Conservation (phyloP, 768 basidiomycete genomes). For the Russula abietina region DNA sequence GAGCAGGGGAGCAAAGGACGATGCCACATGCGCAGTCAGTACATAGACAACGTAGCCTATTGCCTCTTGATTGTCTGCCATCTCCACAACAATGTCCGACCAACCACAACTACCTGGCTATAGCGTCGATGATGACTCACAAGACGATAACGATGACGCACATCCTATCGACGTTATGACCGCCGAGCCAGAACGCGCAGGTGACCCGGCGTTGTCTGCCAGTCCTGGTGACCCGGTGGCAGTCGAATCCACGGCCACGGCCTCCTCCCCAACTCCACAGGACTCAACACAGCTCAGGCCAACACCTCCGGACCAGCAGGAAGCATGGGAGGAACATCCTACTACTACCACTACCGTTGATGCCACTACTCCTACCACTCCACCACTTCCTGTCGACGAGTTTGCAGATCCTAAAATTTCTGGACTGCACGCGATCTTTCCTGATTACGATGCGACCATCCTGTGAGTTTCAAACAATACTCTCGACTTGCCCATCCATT, state of each 20-base stretch:
- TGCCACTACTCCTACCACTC: background rate
- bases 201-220: background rate
- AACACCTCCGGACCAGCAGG: background rate
- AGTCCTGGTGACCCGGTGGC: background rate
- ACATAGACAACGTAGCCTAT: background rate
- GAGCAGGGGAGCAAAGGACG: no score
- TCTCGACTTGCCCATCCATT: background rate
- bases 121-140: conserved; percentile 16
- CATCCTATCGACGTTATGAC: background rate
- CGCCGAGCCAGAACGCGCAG: background rate
- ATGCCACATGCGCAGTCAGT: background rate
- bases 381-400: conserved; percentile 10
- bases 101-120: conserved; percentile 9
- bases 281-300: background rate
- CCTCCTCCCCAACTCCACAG: background rate
- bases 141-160: conserved; percentile 1
- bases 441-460: conserved; percentile 23
- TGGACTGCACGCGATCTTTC: conserved; percentile 24
- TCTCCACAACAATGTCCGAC: conserved; percentile 10
- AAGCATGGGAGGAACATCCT: background rate
- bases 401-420: conserved; percentile 25
- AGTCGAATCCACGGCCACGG: background rate
- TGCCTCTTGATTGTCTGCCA: background rate
- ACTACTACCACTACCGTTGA: background rate
- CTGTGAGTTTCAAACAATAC: conserved; percentile 6